Evolutionary conservation across 73 alveolate genomes (phyloP).

Genomic region (Breviolum minutum): DNA sequence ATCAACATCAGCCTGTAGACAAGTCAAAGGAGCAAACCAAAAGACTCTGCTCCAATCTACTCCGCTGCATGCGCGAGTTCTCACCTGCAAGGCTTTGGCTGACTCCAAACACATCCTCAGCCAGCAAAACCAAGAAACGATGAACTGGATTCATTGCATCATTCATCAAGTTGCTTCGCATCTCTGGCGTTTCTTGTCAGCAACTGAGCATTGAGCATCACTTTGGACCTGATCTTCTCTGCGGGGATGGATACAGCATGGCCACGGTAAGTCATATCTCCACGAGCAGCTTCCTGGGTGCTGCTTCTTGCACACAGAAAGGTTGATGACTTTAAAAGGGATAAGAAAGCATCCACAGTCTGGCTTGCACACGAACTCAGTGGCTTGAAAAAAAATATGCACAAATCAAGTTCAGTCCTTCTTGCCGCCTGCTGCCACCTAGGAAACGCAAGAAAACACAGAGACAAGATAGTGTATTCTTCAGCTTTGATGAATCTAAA

Average conservation of each 20-base stretch:
- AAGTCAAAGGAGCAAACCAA: not conserved
- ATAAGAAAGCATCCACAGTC: not conserved
- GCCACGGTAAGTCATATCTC: conserved; percentile 58
- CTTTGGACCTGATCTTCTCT: conserved; percentile 75
- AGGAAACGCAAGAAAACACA: too few species aligned
- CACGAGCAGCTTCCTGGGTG: not conserved
- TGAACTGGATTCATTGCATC: not conserved
- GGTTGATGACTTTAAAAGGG: not conserved
- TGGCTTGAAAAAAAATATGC: not conserved
- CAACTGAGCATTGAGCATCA: not conserved
- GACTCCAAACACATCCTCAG: conserved; percentile 67
- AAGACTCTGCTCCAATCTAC: too few species aligned
- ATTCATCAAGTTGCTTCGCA: not conserved
- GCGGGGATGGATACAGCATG: conserved; percentile 85
- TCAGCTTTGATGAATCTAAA: not conserved
- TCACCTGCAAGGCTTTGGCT: conserved; percentile 64
- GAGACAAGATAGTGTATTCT: not conserved
- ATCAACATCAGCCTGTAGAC: conserved; percentile 43
- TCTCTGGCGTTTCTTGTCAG: not conserved
- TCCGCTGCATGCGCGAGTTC: too few species aligned
- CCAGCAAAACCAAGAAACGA: not conserved
- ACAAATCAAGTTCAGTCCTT: not conserved
- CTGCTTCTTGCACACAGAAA: not conserved
- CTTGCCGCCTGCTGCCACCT: conserved; percentile 36
- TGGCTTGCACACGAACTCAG: not conserved